Percentiles rank a stretch among this genome's conserved stretches.
These are phyloP conservation scores for Baorangia bicolor DNA, from an alignment of 768 basidiomycete genomes.

Conservation along the genomic window DNA sequence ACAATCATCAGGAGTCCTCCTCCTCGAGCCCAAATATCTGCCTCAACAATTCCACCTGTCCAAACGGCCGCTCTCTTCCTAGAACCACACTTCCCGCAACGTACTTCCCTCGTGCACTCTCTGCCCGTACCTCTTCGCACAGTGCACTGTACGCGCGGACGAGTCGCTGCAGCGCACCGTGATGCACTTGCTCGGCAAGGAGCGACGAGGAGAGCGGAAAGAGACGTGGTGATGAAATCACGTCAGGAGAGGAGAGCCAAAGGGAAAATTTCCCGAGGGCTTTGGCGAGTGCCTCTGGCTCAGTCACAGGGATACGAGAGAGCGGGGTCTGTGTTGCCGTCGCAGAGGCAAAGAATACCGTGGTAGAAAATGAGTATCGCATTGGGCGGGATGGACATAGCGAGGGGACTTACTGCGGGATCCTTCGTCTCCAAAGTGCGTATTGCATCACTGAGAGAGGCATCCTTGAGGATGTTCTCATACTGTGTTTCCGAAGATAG, in stretches of 20 bases:
- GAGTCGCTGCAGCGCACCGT: conserved; percentile 66
- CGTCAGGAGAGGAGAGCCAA: conserved; percentile 83
- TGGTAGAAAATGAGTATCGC: background rate
- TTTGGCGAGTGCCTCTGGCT: conserved; percentile 58
- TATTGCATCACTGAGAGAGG: conserved; percentile 28
- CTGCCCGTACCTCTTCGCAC: conserved; percentile 73
- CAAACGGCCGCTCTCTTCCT: conserved; percentile 82
- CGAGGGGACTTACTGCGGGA: conserved; percentile 13
- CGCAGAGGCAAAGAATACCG: background rate
- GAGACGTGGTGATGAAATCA: conserved; percentile 78
- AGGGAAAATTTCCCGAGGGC: conserved; percentile 71
- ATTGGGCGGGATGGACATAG: background rate
- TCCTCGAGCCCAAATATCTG: conserved; percentile 78
- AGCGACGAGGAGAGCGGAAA: conserved; percentile 66
- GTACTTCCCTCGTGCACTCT: conserved; percentile 60
- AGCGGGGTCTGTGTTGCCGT: conserved; percentile 57
- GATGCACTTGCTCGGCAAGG: conserved; percentile 71
- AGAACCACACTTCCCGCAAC: conserved; percentile 88
- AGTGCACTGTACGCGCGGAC: conserved; percentile 68
- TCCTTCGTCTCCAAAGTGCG: conserved; percentile 24
- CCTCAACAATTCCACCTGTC: conserved; percentile 67
- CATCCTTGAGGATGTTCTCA: conserved; percentile 27
- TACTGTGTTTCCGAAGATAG: conserved; percentile 2
- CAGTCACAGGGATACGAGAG: conserved; percentile 63
- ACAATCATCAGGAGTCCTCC: conserved; percentile 6